Evolutionary conservation across 441 rosid genomes (phyloP), one percentile per base, ranked within the genome.

Genomic region (Erysimum cheiri): DNA sequence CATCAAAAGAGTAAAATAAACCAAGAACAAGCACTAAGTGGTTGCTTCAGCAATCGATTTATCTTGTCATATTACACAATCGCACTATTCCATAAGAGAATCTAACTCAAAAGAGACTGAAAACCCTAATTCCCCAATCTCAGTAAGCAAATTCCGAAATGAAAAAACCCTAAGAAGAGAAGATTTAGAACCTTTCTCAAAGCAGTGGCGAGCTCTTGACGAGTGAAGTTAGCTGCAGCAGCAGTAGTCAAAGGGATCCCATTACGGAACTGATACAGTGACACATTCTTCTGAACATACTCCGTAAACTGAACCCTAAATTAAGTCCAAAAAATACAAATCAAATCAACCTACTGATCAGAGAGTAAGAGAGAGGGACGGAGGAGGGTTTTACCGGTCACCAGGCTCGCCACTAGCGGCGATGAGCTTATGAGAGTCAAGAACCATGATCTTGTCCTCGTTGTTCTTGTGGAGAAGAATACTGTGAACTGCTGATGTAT

Each of bases 341-440:
- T 66, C 57, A 54, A 28, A 40, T 8, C 4, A 48, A 19, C 26
- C 14, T 31, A 41, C 37, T 43, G 52, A n/a, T 41, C 32, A 37
- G 4, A 58, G 6, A 55, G 3, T 1, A n/a, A 43, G 8, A 48
- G 13, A 36, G 11, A 39, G 13, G 48, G 14, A 5, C 39, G 9
- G 69, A 48, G 9, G 19, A 58, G 32, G 39, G 2, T n/a, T 11
- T 50, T 54, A 92, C 99, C 99, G 82, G 78, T 95, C 99, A 14
- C 99, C 99, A 22, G 99, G 80, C 81, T 92, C 99, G 32, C 99
- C 99, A 73, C 99, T 92, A 22, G 99, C 98, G 64, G 98, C 99
- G 78, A 88, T 62, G 67, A 95, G 98, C 85, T 92, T 95, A 85
- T 95, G 97, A 32, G 97, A 90, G 71, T 95, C 99, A 48, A 95